phyloP scores from a whole-genome alignment of 169 alveolate species.

The Cryptosporidium xiaoi region DNA sequence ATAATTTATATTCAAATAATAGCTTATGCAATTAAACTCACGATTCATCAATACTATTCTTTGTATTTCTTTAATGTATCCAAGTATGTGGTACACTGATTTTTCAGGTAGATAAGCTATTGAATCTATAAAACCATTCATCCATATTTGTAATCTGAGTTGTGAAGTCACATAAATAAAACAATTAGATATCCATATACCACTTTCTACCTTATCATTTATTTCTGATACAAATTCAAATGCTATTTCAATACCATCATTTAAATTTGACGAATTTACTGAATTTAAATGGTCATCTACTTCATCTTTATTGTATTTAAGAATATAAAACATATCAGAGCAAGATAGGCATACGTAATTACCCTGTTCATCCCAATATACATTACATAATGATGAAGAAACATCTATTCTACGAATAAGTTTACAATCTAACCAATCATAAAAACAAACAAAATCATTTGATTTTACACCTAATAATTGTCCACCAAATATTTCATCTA shows the following conservation, averaged over 20 bases:
- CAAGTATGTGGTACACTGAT: constrained; percentile 83
- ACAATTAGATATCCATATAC: constrained; percentile 86
- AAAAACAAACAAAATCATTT: constrained; percentile 91
- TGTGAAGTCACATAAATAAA: constrained; percentile 83
- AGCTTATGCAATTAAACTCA: constrained; percentile 80
- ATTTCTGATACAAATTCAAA: constrained; percentile 87
- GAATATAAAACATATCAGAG: constrained; percentile 87
- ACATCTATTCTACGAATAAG: constrained; percentile 79
- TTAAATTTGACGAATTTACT: constrained; percentile 61
- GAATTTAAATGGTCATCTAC: constrained; percentile 76
- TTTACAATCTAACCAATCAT: constrained; percentile 92
- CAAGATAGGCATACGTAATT: constrained; percentile 77
- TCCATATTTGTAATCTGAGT: constrained; percentile 82
- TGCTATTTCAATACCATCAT: constrained; percentile 90
- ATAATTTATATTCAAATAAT: constrained; percentile 78
- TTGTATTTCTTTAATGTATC: constrained; percentile 83
- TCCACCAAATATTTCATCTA: constrained; percentile 92
- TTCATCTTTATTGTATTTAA: constrained; percentile 82
- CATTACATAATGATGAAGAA: constrained; percentile 65
- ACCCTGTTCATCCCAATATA: constrained; percentile 76
- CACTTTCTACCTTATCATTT: constrained; percentile 82
- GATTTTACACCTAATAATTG: constrained; percentile 87
- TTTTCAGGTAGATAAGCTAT: constrained; percentile 80
- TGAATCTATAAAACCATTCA: constrained; percentile 83
- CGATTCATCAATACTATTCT: constrained; percentile 81